Evolutionary conservation across 345 rosid species (phyloP).

Genomic region (Citropsis articulata): DNA sequence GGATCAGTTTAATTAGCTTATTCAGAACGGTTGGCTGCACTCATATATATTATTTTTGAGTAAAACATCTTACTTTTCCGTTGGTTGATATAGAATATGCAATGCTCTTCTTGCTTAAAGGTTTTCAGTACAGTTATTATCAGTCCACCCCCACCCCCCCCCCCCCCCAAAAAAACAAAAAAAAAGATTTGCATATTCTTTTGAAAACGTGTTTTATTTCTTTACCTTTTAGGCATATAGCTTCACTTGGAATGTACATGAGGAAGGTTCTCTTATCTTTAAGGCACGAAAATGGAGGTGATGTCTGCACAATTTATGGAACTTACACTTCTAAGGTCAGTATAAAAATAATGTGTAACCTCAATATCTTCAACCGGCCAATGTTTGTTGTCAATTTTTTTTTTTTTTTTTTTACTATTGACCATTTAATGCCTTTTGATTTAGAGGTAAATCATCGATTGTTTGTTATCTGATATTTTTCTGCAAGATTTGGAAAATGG

Average conservation of each 20-base stretch:
- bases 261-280: conserved; percentile 62
- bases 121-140: neutral
- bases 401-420: neutral
- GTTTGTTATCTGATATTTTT: neutral
- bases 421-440: neutral
- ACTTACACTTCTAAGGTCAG: conserved; percentile 48
- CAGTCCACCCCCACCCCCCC: neutral
- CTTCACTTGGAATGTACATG: conserved; percentile 59
- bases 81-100: neutral
- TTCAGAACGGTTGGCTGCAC: neutral
- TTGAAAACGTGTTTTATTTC: neutral
- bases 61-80: neutral
- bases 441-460: neutral
- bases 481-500: neutral
- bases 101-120: neutral
- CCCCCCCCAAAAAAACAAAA: accelerated
- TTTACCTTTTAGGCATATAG: conserved; percentile 55
- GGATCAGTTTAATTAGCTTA: neutral
- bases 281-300: conserved; percentile 62
- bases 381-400: neutral
- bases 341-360: neutral
- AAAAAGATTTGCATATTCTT: neutral
- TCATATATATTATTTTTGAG: neutral
- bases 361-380: neutral
- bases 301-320: conserved; percentile 67